Evolutionary conservation across 306 rosid species (phyloP), one percentile per base, ranked within the genome.

Genomic region (Luffa acutangula): DNA sequence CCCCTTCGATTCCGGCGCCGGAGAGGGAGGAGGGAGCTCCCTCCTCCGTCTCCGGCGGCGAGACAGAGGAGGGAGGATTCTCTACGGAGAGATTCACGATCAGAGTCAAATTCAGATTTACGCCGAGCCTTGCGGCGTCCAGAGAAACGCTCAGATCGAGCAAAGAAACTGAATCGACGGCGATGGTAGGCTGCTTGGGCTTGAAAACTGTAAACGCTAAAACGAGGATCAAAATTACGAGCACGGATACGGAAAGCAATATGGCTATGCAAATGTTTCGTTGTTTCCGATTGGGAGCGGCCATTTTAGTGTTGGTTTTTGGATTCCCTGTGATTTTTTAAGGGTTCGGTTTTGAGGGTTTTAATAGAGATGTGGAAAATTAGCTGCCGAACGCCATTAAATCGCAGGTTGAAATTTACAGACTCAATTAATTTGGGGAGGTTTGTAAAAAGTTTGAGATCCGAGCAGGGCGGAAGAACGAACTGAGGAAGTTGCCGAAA

Each of bases 141-240:
- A 90, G 72, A 9, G 70, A n/a, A 9, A 82, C 6, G 54, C 79
- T 57, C 77, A 90, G 67, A 73, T 90, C 78, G 5, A 58, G 10
- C 46, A 94, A 1, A n/a, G 71, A 33, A 33, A 87, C 39, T 65
- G 80, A 13, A 53, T 87, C 78, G 71, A 87, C 78, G 0, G 43
- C 74, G 42, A 4, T 86, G 0, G 60, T 6, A 6, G 92, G 84
- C 0, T 57, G 46, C 37, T 59, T 72, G 17, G 98, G 76, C 75
- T 86, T 94, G 91, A 87, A 84, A 34, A 88, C 85, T 0, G 87
- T 89, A 5, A 84, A 66, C 2, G 80, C 84, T n/a, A 94, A 78
- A 52, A 92, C 69, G 58, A 86, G 80, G 1, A 63, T 1, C 1
- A 58, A 18, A 20, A 57, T 4, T 3, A 58, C 21, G 13, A 42